These are phyloP conservation scores for Aspergillus tubingensis DNA, from an alignment of 2,329 filamentous ascomycete species.

Conservation along the genomic window DNA sequence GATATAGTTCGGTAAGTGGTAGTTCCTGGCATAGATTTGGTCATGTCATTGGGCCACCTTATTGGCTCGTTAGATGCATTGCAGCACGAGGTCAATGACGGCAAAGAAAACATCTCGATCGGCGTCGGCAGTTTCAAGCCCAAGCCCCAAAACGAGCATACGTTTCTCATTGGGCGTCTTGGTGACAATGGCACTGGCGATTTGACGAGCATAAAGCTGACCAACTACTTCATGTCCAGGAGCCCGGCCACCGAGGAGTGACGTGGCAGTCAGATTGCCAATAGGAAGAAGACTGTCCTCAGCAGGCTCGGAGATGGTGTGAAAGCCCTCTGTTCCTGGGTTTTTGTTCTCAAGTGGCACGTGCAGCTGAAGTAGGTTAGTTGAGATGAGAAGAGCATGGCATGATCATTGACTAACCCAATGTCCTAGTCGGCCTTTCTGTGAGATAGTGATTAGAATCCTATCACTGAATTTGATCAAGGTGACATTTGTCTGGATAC, in stretches of 20 bases:
- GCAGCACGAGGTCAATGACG: slow-evolving; percentile 46
- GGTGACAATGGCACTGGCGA: slow-evolving; percentile 76
- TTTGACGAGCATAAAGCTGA: slow-evolving; percentile 85
- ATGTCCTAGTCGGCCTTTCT: slow-evolving; percentile 81
- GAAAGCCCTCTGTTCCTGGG: slow-evolving; percentile 38
- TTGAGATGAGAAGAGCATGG: neutral
- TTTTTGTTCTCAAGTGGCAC: slow-evolving; percentile 38
- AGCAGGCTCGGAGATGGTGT: slow-evolving; percentile 43
- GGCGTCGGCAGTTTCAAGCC: slow-evolving; percentile 50
- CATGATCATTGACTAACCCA: slow-evolving; percentile 67
- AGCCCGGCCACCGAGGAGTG: slow-evolving; percentile 79
- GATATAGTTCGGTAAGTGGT: neutral
- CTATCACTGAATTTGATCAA: slow-evolving; percentile 81
- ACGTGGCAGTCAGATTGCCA: slow-evolving; percentile 80
- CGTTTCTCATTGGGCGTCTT: slow-evolving; percentile 66
- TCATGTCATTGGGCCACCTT: neutral
- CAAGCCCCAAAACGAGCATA: slow-evolving; percentile 60
- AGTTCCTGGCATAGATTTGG: neutral
- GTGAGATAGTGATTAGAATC: slow-evolving; percentile 84
- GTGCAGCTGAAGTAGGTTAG: slow-evolving; percentile 29
- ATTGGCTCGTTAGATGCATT: slow-evolving; percentile 38
- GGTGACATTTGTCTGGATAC: slow-evolving; percentile 70
- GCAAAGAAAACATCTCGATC: slow-evolving; percentile 47
- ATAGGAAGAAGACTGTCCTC: slow-evolving; percentile 70
- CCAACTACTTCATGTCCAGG: slow-evolving; percentile 78